Evolutionary conservation across 1,284 basidiomycete genomes (phyloP).

Genomic region (Malassezia arunalokei): DNA sequence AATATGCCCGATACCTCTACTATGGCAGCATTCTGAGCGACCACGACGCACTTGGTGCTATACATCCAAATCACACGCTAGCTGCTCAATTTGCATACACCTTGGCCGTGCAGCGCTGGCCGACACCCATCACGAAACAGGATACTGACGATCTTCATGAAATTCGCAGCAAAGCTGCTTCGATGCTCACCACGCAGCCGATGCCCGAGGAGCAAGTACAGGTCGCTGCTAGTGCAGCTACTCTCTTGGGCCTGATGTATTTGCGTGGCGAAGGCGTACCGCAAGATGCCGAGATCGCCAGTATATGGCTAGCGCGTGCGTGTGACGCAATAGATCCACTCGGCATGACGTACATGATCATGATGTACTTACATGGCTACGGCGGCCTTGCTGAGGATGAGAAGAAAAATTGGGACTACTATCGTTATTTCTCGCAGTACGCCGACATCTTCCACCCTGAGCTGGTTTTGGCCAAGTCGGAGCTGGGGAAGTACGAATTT

Average conservation of each 20-base stretch:
- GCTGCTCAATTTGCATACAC: neutral
- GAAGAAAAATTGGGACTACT: no score
- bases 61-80: slow-evolving; percentile 19
- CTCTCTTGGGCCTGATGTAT: slow-evolving; percentile 71
- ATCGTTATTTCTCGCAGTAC: no score
- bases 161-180: neutral
- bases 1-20: slow-evolving; percentile 12
- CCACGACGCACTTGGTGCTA: slow-evolving; percentile 30
- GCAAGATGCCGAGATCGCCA: slow-evolving; percentile 63
- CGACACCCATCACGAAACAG: neutral
- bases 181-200: neutral
- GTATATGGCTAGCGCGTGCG: slow-evolving; percentile 87
- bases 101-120: neutral
- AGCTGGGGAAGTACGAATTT: neutral
- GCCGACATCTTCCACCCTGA: neutral
- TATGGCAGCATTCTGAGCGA: slow-evolving; percentile 35
- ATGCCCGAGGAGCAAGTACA: neutral
- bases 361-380: slow-evolving; percentile 81
- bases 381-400: slow-evolving; percentile 49
- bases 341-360: slow-evolving; percentile 74
- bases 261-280: slow-evolving; percentile 82
- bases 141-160: neutral
- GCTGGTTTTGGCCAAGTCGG: neutral
- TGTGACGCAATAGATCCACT: slow-evolving; percentile 61
- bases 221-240: slow-evolving; percentile 19